phyloP scores from a whole-genome alignment of 2,329 filamentous ascomycete genomes.

The Phialophora tarda region DNA sequence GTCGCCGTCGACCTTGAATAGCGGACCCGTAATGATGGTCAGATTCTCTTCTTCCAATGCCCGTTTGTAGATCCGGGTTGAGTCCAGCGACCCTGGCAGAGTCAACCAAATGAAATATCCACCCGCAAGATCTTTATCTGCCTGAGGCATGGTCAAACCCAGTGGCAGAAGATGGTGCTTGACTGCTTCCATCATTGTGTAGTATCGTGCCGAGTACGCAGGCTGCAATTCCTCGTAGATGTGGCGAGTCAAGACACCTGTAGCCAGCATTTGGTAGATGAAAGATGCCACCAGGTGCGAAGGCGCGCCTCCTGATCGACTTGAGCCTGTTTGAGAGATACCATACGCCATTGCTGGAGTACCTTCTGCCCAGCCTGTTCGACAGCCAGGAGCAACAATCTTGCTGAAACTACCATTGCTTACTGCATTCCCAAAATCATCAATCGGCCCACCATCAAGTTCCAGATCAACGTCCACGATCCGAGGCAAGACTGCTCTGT shows the following conservation, averaged over 20 bases:
- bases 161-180: slow-evolving; percentile 65
- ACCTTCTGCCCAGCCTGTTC: slow-evolving; percentile 88
- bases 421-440: slow-evolving; percentile 77
- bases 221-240: slow-evolving; percentile 61
- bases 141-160: slow-evolving; percentile 59
- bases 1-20: slow-evolving; percentile 72
- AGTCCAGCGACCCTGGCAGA: slow-evolving; percentile 62
- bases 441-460: slow-evolving; percentile 64
- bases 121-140: slow-evolving; percentile 63
- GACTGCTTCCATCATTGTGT: slow-evolving; percentile 64
- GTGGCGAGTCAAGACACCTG: slow-evolving; percentile 59
- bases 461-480: slow-evolving; percentile 78
- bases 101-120: slow-evolving; percentile 87
- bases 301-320: slow-evolving; percentile 64
- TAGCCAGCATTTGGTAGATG: slow-evolving; percentile 60
- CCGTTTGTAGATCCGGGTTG: slow-evolving; percentile 60
- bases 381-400: slow-evolving; percentile 76
- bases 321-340: slow-evolving; percentile 64
- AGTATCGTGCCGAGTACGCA: slow-evolving; percentile 60
- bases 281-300: slow-evolving; percentile 65
- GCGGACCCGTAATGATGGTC: slow-evolving; percentile 68
- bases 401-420: slow-evolving; percentile 94
- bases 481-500: slow-evolving; percentile 65
- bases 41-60: slow-evolving; percentile 69
- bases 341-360: slow-evolving; percentile 66